These are phyloP conservation scores for Arabis hirsuta DNA, from an alignment of 345 rosid genomes.

Conservation along the genomic window DNA sequence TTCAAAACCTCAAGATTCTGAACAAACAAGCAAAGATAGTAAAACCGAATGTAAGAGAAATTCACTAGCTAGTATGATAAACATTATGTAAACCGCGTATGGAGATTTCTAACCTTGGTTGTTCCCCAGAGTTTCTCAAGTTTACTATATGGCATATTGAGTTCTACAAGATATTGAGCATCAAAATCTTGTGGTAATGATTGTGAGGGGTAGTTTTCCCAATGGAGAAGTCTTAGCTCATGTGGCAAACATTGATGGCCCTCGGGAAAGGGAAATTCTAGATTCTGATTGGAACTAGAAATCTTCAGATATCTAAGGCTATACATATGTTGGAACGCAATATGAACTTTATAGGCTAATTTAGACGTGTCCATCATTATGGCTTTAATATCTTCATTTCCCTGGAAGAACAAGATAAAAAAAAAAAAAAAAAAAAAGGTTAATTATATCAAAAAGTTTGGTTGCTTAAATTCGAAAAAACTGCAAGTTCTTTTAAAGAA, in stretches of 20 bases:
- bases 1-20: slow-evolving; percentile 10
- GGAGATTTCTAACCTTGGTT: slow-evolving; percentile 5
- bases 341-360: background rate
- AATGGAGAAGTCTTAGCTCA: slow-evolving; percentile 26
- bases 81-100: background rate
- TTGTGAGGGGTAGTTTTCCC: slow-evolving; percentile 15
- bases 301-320: slow-evolving; percentile 8
- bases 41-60: background rate
- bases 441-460: background rate
- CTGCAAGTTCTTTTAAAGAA: background rate
- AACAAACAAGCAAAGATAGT: background rate
- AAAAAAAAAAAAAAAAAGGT: background rate
- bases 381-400: slow-evolving; percentile 20
- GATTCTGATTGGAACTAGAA: background rate
- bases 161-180: slow-evolving; percentile 20
- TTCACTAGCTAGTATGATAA: background rate
- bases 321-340: slow-evolving; percentile 16
- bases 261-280: background rate
- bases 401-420: slow-evolving; percentile 7
- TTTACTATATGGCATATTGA: slow-evolving; percentile 10
- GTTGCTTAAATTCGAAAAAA: background rate
- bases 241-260: background rate
- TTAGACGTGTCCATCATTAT: background rate
- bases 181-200: slow-evolving; percentile 25
- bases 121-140: slow-evolving; percentile 35